Evolutionary conservation across 192 early-diverging fungal genomes (phyloP).

Genomic region (Chytriomyces sp.): DNA sequence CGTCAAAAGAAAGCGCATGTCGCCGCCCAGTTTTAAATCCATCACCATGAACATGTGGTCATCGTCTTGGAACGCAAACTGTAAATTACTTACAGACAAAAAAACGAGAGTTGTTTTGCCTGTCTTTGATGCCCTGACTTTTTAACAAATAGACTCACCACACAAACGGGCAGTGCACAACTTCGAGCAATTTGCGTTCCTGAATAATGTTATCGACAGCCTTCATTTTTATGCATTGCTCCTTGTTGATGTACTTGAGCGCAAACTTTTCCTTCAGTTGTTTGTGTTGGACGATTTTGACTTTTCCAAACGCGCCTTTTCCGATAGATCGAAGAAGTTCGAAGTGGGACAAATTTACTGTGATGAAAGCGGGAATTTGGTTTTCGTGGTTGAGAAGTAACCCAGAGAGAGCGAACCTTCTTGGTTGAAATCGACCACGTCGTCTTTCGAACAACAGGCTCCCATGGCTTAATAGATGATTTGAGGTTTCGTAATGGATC

Average conservation of each 20-base stretch:
- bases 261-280: constrained; percentile 77
- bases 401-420: neutral
- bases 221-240: constrained; percentile 79
- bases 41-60: constrained; percentile 69
- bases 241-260: constrained; percentile 97
- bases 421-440: neutral
- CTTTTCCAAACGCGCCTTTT: constrained; percentile 94
- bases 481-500: too few relatives aligned
- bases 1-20: constrained; percentile 59
- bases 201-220: constrained; percentile 87
- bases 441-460: constrained; percentile 5
- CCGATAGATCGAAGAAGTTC: constrained; percentile 86
- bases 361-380: too few relatives aligned
- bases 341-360: constrained; percentile 86
- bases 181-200: constrained; percentile 86
- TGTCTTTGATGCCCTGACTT: neutral
- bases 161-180: constrained; percentile 83
- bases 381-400: too few relatives aligned
- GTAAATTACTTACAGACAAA: constrained; percentile 75
- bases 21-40: constrained; percentile 65
- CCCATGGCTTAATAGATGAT: too few relatives aligned
- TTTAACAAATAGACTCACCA: constrained; percentile 34
- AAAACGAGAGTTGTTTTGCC: constrained; percentile 34
- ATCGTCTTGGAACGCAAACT: constrained; percentile 69
- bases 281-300: constrained; percentile 91